Evolutionary conservation across 345 rosid genomes (phyloP).

Genomic region (Iberis pinnata): DNA sequence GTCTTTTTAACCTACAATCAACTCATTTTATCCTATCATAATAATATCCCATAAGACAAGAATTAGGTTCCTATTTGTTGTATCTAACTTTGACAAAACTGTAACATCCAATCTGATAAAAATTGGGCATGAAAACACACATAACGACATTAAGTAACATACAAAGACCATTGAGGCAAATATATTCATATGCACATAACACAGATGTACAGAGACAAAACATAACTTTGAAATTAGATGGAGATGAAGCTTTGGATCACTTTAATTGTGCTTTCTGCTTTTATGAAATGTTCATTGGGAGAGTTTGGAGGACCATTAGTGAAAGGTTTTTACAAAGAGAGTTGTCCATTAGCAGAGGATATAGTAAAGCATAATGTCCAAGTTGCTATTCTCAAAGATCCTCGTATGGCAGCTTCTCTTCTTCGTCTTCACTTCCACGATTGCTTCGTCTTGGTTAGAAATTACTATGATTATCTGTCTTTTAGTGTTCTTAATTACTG

Average conservation of each 20-base stretch:
- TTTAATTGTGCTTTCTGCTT: not conserved
- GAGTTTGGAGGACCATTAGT: not conserved
- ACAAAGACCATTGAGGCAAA: not conserved
- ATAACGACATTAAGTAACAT: conserved; percentile 23
- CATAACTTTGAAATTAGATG: not conserved
- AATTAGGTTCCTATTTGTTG: conserved; percentile 25
- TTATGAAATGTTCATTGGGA: not conserved
- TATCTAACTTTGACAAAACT: conserved; percentile 29
- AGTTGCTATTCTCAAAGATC: not conserved
- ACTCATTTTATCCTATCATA: no score
- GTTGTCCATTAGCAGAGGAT: not conserved
- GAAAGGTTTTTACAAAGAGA: not conserved
- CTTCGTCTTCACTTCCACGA: not conserved
- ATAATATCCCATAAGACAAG: not conserved
- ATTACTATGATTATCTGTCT: not conserved
- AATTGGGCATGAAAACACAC: conserved; percentile 22
- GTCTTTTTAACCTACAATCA: no score
- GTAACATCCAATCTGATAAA: conserved; percentile 1
- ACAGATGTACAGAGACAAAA: no score
- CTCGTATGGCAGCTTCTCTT: not conserved
- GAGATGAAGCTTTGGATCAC: not conserved
- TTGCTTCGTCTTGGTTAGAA: not conserved
- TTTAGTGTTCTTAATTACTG: no score
- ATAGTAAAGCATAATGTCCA: not conserved
- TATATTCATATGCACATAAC: no score